Evolutionary conservation across 2,329 filamentous ascomycete genomes (phyloP).

Genomic region (Chalaropsis thielavioides): DNA sequence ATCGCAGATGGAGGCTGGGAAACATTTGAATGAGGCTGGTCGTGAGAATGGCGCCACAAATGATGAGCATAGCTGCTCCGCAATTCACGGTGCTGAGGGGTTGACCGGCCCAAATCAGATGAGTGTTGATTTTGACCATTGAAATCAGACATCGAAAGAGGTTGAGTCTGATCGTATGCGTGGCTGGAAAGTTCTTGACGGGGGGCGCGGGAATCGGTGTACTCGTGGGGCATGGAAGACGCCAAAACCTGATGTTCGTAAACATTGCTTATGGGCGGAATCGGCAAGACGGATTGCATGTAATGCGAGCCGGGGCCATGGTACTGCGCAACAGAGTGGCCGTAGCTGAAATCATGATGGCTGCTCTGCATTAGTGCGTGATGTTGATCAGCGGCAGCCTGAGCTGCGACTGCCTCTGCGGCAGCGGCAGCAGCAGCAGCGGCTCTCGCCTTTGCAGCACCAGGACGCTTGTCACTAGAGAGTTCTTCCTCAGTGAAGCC

Average conservation of each 20-base stretch:
- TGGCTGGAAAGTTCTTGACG: conserved; percentile 67
- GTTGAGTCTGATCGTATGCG: conserved; percentile 72
- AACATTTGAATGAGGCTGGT: conserved; percentile 45
- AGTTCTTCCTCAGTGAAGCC: conserved; percentile 95
- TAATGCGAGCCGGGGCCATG: conserved; percentile 53
- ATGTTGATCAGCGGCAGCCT: conserved; percentile 20
- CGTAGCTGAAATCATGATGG: conserved; percentile 81
- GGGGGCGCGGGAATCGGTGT: conserved; percentile 27
- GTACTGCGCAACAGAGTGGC: conserved; percentile 49
- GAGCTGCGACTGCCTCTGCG: conserved; percentile 33
- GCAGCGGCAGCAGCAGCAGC: conserved; percentile 43
- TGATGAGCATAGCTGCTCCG: conserved; percentile 67
- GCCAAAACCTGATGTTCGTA: conserved; percentile 30
- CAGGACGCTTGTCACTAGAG: conserved; percentile 89
- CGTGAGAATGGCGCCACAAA: conserved; percentile 71
- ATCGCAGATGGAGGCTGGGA: conserved; percentile 30
- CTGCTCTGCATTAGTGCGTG: conserved; percentile 49
- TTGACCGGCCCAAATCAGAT: conserved; percentile 75
- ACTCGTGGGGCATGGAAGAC: conserved; percentile 43
- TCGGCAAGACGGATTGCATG: conserved; percentile 58
- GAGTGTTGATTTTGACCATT: conserved; percentile 76
- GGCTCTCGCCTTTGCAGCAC: conserved; percentile 76
- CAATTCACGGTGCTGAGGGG: conserved; percentile 66
- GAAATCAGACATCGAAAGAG: conserved; percentile 63
- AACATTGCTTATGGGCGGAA: conserved; percentile 37